Conservation (phyloP, 1,139 yeast species). For the Nadsonia starkeyi-henricii region DNA sequence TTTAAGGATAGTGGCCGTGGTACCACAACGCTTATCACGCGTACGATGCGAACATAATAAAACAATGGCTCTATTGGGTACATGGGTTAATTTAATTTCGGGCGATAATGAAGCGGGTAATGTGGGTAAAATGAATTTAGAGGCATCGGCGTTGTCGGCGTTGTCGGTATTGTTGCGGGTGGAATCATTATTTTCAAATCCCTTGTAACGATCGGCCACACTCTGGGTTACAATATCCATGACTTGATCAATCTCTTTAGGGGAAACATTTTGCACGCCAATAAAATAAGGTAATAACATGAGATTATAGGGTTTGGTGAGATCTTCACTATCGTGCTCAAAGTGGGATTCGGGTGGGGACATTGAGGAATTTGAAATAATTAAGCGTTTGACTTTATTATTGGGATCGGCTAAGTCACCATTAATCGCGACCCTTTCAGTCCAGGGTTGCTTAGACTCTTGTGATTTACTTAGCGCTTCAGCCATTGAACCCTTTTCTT, state of each 20-base stretch:
- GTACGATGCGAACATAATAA: conserved; percentile 80
- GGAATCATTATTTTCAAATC: conserved; percentile 1
- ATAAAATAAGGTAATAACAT: conserved; percentile 66
- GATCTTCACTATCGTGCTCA: conserved; percentile 12
- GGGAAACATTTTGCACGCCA: conserved; percentile 44
- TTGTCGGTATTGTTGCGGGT: too few species aligned
- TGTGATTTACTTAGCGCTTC: conserved; percentile 24
- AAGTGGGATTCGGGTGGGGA: conserved; percentile 19
- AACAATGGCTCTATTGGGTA: conserved; percentile 38
- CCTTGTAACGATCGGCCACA: conserved; percentile 2
- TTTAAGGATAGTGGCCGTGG: conserved; percentile 87
- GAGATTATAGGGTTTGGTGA: conserved; percentile 20
- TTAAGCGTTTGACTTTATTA: conserved; percentile 13
- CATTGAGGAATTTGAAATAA: conserved; percentile 22
- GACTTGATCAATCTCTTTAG: conserved; percentile 32
- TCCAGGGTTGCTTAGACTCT: conserved; percentile 6
- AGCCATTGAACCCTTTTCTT: conserved; percentile 38
- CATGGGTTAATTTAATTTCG: conserved; percentile 1
- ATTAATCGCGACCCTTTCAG: background rate
- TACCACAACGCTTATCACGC: conserved; percentile 85
- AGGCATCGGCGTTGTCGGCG: background rate
- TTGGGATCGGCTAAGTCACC: conserved; percentile 9
- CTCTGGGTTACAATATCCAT: conserved; percentile 30
- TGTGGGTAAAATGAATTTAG: background rate
- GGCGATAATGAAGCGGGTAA: background rate